Base-by-base conservation (phyloP, 208 protist species). In the Leptomonas seymouri region DNA sequence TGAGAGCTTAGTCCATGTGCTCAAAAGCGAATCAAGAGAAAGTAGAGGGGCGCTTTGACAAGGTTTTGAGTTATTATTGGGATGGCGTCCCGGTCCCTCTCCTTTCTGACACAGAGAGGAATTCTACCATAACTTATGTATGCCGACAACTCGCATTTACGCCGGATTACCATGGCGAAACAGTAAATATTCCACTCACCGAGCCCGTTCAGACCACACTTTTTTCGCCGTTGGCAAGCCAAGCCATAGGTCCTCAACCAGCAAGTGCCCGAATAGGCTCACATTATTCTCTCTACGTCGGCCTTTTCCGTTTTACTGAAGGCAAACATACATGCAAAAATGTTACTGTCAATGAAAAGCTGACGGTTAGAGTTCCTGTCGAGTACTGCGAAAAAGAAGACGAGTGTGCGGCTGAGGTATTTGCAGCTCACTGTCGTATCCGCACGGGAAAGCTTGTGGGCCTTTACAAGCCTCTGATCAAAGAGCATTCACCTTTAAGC, bases 211-310 rank as follows among this genome's bases (percentile, higher is more conserved):
- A 63, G 36, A 71, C 57, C 31, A n/a, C 53, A 4, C 45, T 60
- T n/a, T 93, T 93, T 77, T 45, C 48, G 36, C 14, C 80, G 7
- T 54, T 93, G 44, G 79, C 59, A 67, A 56, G 36, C 74, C 45
- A 23, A 51, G 81, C 21, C 28, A 61, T 60, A 21, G 57, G 45
- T 2, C 61, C 62, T 5, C 64, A 71, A 28, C 86, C 86, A 1
- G 73, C 74, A 30, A 94, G 83, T 67, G 82, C 81, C 21, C 76
- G 92, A 41, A 95, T 97, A 49, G 92, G 88, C 14, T 84, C 82
- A n/a, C 89, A 97, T 74, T 94, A 93, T 78, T 97, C 92, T 2
- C 87, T 84, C 18, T 81, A 85, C 56, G 88, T 94, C 6, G 92
- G 89, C 8, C 64, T 80, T 21, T 97, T 95, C 83, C 46, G 70